These are phyloP conservation scores for Colletotrichum sp. DNA, from an alignment of 2,329 filamentous ascomycete genomes.

Conservation along the genomic window DNA sequence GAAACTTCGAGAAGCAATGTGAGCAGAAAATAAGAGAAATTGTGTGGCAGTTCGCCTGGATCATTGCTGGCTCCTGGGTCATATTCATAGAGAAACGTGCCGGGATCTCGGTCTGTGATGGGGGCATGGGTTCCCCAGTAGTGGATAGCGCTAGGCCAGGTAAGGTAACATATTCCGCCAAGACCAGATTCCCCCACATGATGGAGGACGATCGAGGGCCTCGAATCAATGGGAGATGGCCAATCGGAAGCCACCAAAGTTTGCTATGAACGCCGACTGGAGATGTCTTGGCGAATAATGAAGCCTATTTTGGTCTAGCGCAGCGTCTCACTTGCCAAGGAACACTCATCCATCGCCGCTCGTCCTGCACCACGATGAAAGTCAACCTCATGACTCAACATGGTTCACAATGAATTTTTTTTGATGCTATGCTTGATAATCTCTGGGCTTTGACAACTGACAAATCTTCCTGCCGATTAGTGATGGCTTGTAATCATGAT, in stretches of 20 bases:
- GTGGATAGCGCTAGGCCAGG: not conserved
- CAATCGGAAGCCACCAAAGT: not conserved
- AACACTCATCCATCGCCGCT: not conserved
- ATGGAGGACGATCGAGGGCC: not conserved
- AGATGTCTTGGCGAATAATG: not conserved
- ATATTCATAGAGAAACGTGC: not conserved
- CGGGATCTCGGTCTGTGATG: not conserved
- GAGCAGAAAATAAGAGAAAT: not conserved
- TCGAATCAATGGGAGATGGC: not conserved
- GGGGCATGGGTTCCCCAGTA: not conserved
- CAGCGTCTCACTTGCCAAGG: not conserved
- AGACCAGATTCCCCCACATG: not conserved
- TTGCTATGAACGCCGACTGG: not conserved
- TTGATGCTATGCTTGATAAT: not conserved
- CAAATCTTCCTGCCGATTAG: not conserved
- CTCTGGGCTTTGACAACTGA: not conserved
- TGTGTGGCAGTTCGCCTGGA: not conserved
- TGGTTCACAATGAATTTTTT: fast-evolving
- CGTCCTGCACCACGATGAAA: not conserved
- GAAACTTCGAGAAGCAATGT: not conserved
- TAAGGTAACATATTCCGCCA: not conserved
- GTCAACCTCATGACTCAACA: not conserved
- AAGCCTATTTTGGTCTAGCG: not conserved
- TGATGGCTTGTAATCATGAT: not conserved
- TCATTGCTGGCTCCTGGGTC: not conserved